Base-by-base conservation (phyloP, 2,329 filamentous ascomycete genomes). In the Boeremia lycopersici region DNA sequence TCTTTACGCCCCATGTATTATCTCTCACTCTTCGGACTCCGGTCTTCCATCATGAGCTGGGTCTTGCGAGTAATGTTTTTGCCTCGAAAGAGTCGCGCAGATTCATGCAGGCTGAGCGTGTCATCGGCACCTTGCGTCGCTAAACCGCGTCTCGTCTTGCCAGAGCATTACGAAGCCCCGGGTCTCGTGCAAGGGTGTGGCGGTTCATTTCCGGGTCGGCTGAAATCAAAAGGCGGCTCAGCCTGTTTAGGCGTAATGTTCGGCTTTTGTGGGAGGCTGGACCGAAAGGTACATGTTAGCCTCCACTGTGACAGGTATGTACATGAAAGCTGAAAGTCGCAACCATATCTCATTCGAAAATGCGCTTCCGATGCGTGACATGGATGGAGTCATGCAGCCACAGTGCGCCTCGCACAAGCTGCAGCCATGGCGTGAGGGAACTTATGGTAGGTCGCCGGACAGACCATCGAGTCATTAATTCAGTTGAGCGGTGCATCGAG, bases 101-200 rank as follows among this genome's bases (percentile, higher is more conserved):
- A 17, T 35, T 42, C 30, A 45, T 46, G 52, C 52, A 42, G 30
- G 23, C 31, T 40, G 15, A 42, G 38, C 52, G 46, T 50, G 46
- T 55, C 35, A 17, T 31, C 28, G 29, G 42, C 25, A 33, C 52
- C 47, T 50, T 55, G 46, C 47, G 17, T 55, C 52, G 42, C 41
- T 55, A 46, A 49, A 25, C 19, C 25, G 30, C 41, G 34, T 10
- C 34, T 13, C 1, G 33, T 38, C 26, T 33, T 19, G 25, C 38
- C 6, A 31, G 26, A 28, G 31, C 26, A 13, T n/a, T 31, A 46
- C 29, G 42, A 23, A 41, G 34, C 36, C 6, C 30, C 17, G 15
- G 8, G 6, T 13, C 48, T 41, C 46, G 40, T 49, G 11, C 23
- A 30, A 19, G 15, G 12, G 25, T 23, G 46, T 46, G 35, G 35